Evolutionary conservation across 805 yeast species (phyloP), one percentile per base, ranked within the genome.

Genomic region (Teunomyces lycoperdinae): DNA sequence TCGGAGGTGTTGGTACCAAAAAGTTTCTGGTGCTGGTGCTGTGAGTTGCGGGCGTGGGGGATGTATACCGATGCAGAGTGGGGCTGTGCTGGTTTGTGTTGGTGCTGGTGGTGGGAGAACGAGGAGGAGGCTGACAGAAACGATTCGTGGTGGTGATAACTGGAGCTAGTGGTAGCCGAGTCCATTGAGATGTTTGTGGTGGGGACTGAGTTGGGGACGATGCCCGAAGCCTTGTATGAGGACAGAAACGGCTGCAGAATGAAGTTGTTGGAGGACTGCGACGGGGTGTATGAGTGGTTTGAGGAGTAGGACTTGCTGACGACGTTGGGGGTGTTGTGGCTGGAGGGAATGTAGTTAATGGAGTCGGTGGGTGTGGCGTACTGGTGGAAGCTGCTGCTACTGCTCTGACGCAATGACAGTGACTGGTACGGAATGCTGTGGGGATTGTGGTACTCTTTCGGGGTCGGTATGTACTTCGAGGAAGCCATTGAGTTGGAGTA

Each of bases 141-240:
- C 30, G 41, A n/a, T 8, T 38, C 41, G 17, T 26, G 41, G 30
- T 20, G 24, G 24, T 4, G 24, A 6, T 20, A 20, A 6, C 36
- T 33, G 5, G 36, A 46, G 33, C 50, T 55, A 35, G 63, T 49
- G 40, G 60, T 57, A 8, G 77, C 80, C 20, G 70, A 60, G 54
- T 79, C 83, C 56, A 71, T 76, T 11, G 80, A 73, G 28, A 81
- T 67, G 52, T 45, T 68, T 49, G 86, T 81, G 2, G 86, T 81
- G 8, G 86, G 80, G 9, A 73, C 71, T 5, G 81, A 72, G 16
- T 67, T 68, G 11, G 70, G 65, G 35, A 49, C 40, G 20, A 52
- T 47, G 24, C 55, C 55, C 11, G 45, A 44, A 14, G 41, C 52
- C 31, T 49, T 43, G 33, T 39, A 38, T 14, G 44, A 43, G 26